Conservation (phyloP, 2,329 filamentous ascomycete species). For the Ophiostoma himal-ulmi region DNA sequence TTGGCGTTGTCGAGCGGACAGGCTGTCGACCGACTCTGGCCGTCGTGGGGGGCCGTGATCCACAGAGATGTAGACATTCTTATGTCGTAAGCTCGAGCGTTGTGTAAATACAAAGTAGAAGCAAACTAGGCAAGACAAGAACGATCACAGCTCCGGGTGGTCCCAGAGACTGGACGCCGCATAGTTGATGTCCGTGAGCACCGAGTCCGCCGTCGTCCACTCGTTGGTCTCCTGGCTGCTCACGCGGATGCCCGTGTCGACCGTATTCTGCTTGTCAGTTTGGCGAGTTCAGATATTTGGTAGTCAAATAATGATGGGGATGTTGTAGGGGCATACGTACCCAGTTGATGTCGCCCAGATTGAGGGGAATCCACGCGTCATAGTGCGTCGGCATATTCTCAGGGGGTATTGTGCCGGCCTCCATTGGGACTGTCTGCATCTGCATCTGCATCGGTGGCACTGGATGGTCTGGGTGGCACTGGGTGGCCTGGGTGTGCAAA, state of each 20-base stretch:
- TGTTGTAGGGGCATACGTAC: slow-evolving; percentile 5
- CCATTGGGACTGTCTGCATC: background rate
- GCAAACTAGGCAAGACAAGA: too few species aligned
- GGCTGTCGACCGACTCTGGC: background rate
- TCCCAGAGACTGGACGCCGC: slow-evolving; percentile 25
- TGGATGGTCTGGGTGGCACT: background rate
- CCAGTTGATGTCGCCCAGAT: slow-evolving; percentile 26
- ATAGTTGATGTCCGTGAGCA: slow-evolving; percentile 25
- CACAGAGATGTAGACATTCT: background rate
- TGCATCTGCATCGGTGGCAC: slow-evolving; percentile 18
- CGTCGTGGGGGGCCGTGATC: background rate
- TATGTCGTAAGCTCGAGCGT: too few species aligned
- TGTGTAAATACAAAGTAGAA: background rate
- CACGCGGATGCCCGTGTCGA: slow-evolving; percentile 25
- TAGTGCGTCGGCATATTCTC: slow-evolving; percentile 14
- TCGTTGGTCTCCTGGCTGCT: slow-evolving; percentile 22
- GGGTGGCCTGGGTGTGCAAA: background rate
- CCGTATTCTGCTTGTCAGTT: slow-evolving; percentile 15
- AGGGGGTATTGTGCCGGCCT: background rate
- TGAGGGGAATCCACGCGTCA: slow-evolving; percentile 27
- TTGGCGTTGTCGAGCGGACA: background rate
- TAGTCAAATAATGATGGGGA: background rate
- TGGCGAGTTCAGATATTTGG: background rate
- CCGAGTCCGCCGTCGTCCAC: slow-evolving; percentile 26
- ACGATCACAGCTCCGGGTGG: slow-evolving; percentile 14